A percentile compares a stretch with the other conserved stretches of the same genome.
phyloP scores from a whole-genome alignment of 805 yeast species.

The Candida methanosorbosa region DNA sequence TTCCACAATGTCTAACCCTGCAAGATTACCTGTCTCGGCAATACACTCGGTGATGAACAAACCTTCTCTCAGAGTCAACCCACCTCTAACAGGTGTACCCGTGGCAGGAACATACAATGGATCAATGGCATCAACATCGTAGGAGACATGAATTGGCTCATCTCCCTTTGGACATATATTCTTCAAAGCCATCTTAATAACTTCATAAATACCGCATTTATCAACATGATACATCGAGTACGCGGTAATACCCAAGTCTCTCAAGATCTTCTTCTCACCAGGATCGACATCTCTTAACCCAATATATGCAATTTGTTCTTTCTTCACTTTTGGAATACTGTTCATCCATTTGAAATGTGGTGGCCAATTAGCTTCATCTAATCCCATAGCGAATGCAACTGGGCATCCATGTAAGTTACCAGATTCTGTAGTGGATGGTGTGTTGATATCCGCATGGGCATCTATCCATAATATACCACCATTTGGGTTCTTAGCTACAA shows the following conservation, averaged over 20 bases:
- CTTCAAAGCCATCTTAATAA: slow-evolving; percentile 84
- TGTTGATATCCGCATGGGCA: slow-evolving; percentile 96
- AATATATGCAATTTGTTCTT: slow-evolving; percentile 76
- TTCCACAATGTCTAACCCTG: slow-evolving; percentile 88
- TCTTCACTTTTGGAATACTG: slow-evolving; percentile 53
- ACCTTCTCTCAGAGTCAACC: slow-evolving; percentile 90
- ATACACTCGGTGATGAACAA: slow-evolving; percentile 85
- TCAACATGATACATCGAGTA: slow-evolving; percentile 95
- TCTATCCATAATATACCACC: slow-evolving; percentile 93
- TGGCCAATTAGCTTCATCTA: slow-evolving; percentile 60
- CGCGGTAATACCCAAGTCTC: slow-evolving; percentile 67
- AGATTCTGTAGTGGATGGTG: slow-evolving; percentile 71
- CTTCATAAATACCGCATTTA: slow-evolving; percentile 85
- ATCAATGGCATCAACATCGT: slow-evolving; percentile 96
- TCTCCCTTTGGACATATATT: slow-evolving; percentile 63
- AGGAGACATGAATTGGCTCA: slow-evolving; percentile 77
- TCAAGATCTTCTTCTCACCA: slow-evolving; percentile 71
- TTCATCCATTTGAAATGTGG: slow-evolving; percentile 65
- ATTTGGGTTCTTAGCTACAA: slow-evolving; percentile 69
- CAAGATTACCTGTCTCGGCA: slow-evolving; percentile 82
- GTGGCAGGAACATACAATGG: slow-evolving; percentile 94
- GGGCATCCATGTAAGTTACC: slow-evolving; percentile 98
- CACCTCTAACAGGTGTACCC: slow-evolving; percentile 97
- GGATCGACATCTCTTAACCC: slow-evolving; percentile 91
- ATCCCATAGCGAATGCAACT: slow-evolving; percentile 80